phyloP scores from a whole-genome alignment of 345 rosid genomes.

The Rhodomyrtus tomentosa region DNA sequence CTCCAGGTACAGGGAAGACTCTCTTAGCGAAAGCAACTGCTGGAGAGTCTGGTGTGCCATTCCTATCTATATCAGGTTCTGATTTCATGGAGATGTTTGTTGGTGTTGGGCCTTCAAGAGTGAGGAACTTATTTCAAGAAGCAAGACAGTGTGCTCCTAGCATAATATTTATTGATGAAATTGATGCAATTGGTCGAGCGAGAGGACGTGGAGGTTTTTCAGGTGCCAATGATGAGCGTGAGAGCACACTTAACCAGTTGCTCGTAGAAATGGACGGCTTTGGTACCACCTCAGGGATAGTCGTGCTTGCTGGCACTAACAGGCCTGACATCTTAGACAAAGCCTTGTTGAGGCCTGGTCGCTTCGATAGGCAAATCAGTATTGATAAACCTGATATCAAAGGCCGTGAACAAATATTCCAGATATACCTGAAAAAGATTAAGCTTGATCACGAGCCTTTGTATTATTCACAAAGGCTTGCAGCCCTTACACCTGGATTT shows the following conservation, averaged over 20 bases:
- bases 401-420: constrained; percentile 86
- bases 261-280: constrained; percentile 98
- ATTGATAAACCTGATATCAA: constrained; percentile 91
- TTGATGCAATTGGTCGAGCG: constrained; percentile 93
- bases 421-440: constrained; percentile 67
- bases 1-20: constrained; percentile 97
- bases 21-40: constrained; percentile 98
- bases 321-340: constrained; percentile 95
- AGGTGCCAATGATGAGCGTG: constrained; percentile 91
- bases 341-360: constrained; percentile 81
- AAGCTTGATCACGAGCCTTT: constrained; percentile 78
- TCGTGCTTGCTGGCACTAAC: constrained; percentile 94
- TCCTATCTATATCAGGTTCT: constrained; percentile 86
- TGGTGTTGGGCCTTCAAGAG: constrained; percentile 98
- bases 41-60: constrained; percentile 90
- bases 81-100: constrained; percentile 99
- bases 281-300: constrained; percentile 90
- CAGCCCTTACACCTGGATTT: constrained; percentile 94
- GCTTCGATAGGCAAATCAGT: constrained; percentile 83
- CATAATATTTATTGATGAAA: constrained; percentile 90
- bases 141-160: constrained; percentile 91
- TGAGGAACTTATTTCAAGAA: constrained; percentile 88
- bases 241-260: constrained; percentile 86
- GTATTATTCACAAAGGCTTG: constrained; percentile 75
- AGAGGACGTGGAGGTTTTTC: constrained; percentile 90